Conservation (phyloP, 1,284 basidiomycete species). For the Cryptococcus sp. region DNA sequence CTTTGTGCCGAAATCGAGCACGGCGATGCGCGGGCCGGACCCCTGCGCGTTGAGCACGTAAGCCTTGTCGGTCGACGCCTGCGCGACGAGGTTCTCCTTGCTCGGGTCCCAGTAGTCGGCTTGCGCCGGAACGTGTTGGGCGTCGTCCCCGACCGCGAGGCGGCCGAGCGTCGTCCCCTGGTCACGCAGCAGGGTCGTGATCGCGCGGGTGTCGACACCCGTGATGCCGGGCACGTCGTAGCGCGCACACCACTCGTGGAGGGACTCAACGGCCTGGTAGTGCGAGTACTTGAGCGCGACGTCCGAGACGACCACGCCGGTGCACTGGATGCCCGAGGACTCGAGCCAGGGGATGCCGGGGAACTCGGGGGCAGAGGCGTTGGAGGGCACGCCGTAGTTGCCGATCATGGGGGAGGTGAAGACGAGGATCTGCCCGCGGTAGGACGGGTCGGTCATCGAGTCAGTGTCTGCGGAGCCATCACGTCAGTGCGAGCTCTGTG, state of each 20-base stretch:
- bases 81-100: constrained; percentile 85
- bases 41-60: constrained; percentile 86
- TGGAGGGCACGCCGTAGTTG: constrained; percentile 93
- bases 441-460: constrained; percentile 99
- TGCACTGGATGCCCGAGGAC: constrained; percentile 82
- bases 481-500: neutral
- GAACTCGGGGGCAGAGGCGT: constrained; percentile 70
- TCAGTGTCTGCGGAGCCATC: constrained; percentile 92
- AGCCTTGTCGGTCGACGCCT: constrained; percentile 80
- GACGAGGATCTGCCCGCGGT: constrained; percentile 94
- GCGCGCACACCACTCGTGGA: constrained; percentile 90
- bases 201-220: constrained; percentile 95
- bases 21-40: constrained; percentile 77
- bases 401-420: constrained; percentile 98
- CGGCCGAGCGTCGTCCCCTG: constrained; percentile 96
- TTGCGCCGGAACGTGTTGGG: constrained; percentile 59
- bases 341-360: constrained; percentile 90
- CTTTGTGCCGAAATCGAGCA: constrained; percentile 96
- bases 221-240: constrained; percentile 89
- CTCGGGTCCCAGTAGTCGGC: constrained; percentile 90
- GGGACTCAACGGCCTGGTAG: constrained; percentile 86
- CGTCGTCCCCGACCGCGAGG: constrained; percentile 77
- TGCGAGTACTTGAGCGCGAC: constrained; percentile 94
- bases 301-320: constrained; percentile 90
- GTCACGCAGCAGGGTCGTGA: constrained; percentile 88